Percentiles rank a stretch among this genome's conserved stretches.
These are phyloP conservation scores for Lotmaria passim DNA, from an alignment of 208 protist genomes.

Conservation along the genomic window DNA sequence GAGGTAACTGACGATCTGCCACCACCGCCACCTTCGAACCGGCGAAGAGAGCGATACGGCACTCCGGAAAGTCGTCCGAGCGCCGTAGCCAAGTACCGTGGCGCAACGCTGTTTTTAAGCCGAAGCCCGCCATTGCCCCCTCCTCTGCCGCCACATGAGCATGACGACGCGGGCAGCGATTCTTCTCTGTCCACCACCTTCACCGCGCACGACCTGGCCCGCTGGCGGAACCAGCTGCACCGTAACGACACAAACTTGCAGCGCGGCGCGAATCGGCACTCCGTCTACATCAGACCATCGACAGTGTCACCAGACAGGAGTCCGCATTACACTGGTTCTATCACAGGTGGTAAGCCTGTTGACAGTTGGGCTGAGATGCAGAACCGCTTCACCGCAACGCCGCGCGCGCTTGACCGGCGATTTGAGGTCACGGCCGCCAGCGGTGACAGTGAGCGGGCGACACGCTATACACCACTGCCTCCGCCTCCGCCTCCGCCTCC, in stretches of 20 bases:
- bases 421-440: slow-evolving; percentile 1
- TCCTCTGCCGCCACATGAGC: not conserved
- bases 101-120: not conserved
- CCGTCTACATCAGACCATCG: no score
- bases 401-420: not conserved
- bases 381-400: not conserved
- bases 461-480: slow-evolving; percentile 4
- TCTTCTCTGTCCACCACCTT: slow-evolving; percentile 24
- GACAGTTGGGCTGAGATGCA: slow-evolving; percentile 19
- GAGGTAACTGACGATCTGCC: slow-evolving; percentile 25
- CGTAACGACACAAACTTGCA: slow-evolving; percentile 3
- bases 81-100: not conserved
- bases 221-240: slow-evolving; percentile 12
- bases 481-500: slow-evolving; percentile 1
- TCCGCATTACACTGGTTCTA: not conserved
- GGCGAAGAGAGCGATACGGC: no score
- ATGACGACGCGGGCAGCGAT: not conserved
- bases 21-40: slow-evolving; percentile 3
- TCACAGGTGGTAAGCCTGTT: not conserved
- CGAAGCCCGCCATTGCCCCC: slow-evolving; percentile 4
- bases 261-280: not conserved
- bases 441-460: not conserved
- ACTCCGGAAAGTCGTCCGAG: not conserved
- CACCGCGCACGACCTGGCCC: slow-evolving; percentile 17
- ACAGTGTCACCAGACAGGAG: not conserved